Conservation (phyloP, 768 basidiomycete species). For the Pulveroboletus sp. region DNA sequence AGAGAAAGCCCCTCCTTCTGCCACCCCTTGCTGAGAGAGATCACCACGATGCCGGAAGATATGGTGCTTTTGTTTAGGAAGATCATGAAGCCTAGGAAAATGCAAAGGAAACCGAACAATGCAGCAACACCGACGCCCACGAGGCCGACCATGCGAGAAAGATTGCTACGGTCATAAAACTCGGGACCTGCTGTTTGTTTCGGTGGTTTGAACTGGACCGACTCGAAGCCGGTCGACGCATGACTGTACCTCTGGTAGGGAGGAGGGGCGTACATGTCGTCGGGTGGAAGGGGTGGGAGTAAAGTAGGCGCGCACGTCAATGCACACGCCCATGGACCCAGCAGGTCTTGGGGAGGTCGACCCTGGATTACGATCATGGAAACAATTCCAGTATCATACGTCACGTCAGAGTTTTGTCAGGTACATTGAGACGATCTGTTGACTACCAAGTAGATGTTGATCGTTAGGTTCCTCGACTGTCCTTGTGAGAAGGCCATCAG, state of each 20-base stretch:
- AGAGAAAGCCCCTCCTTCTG: conserved; percentile 22
- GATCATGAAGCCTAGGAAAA: conserved; percentile 22
- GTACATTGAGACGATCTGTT: background rate
- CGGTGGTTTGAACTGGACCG: conserved; percentile 14
- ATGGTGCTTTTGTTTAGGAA: conserved; percentile 20
- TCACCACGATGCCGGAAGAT: conserved; percentile 23
- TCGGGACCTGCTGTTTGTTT: conserved; percentile 23
- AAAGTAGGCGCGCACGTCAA: background rate
- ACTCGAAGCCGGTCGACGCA: conserved; percentile 18
- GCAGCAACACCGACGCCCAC: conserved; percentile 22
- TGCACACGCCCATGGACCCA: background rate
- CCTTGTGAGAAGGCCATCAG: background rate
- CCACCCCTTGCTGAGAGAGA: conserved; percentile 11
- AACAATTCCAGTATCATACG: background rate
- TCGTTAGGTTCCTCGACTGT: background rate
- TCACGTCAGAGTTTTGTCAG: background rate
- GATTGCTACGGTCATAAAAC: conserved; percentile 27
- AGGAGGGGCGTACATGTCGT: conserved; percentile 4
- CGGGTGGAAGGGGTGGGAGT: background rate
- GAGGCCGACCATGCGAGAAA: conserved; percentile 23
- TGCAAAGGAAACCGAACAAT: conserved; percentile 23
- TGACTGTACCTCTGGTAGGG: conserved; percentile 6
- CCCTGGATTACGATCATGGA: conserved; percentile 7
- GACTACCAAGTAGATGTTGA: background rate
- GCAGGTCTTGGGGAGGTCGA: background rate